A percentile compares a stretch with the other conserved stretches of the same genome.
phyloP scores from a whole-genome alignment of 257 asterid genomes.

The Solanum pinnatisectum region DNA sequence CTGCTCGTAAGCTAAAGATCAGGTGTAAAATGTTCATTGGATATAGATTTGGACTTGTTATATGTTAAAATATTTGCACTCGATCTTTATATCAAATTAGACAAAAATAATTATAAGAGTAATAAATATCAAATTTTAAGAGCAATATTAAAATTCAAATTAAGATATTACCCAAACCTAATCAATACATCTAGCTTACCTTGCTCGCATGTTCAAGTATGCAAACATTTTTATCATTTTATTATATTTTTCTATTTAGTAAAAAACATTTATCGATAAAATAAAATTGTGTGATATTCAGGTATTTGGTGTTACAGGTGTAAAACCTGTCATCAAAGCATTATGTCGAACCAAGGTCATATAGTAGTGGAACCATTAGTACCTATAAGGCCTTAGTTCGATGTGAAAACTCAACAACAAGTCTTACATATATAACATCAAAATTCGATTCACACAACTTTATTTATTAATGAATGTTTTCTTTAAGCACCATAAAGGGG shows the following conservation, averaged over 20 bases:
- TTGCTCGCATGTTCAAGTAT: background rate
- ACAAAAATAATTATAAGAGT: background rate
- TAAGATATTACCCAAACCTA: background rate
- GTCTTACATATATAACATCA: background rate
- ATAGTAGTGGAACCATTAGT: background rate
- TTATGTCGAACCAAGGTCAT: background rate
- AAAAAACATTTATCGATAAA: no score
- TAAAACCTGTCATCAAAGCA: background rate
- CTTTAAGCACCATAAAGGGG: background rate
- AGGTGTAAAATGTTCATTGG: no score
- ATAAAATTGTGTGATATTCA: background rate
- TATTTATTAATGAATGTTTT: background rate
- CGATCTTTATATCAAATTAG: no score
- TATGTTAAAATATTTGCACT: no score
- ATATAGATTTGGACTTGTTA: no score
- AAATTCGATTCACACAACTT: background rate
- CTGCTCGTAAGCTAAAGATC: accelerated
- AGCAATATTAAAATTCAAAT: background rate
- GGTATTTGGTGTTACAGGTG: background rate
- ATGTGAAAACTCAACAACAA: background rate
- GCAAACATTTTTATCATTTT: background rate
- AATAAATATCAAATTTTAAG: background rate
- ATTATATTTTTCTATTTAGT: no score
- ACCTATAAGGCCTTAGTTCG: background rate
- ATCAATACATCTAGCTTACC: background rate